phyloP scores from a whole-genome alignment of 2,329 filamentous ascomycete species.

The Microdochium nivale region DNA sequence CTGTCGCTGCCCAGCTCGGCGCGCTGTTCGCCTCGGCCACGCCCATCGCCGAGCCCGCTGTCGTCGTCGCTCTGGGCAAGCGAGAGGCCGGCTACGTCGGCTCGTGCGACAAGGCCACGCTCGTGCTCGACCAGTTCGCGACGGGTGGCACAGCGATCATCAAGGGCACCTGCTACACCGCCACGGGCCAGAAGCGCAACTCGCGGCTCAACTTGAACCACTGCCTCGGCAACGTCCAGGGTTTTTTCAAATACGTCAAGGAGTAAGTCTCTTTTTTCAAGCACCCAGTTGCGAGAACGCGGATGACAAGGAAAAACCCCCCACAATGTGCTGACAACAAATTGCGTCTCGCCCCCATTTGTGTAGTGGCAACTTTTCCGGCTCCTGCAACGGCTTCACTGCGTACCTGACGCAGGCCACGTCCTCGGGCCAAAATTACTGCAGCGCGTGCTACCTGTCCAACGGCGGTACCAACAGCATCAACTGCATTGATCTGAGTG shows the following conservation, averaged over 20 bases:
- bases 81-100: not conserved
- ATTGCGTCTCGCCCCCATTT: no score
- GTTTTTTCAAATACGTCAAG: not conserved
- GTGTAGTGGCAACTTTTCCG: not conserved
- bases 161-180: not conserved
- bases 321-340: not conserved
- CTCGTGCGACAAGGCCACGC: not conserved
- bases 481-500: not conserved
- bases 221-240: not conserved
- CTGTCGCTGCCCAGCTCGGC: not conserved
- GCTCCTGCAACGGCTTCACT: not conserved
- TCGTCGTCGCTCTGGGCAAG: not conserved
- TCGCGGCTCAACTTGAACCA: not conserved
- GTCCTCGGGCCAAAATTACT: not conserved
- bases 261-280: not conserved
- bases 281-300: no score
- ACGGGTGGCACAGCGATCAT: not conserved
- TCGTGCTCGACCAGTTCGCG: not conserved
- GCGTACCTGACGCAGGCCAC: not conserved
- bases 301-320: no score
- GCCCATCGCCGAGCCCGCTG: not conserved
- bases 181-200: not conserved
- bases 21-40: not conserved
- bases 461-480: not conserved
- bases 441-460: not conserved